phyloP scores from a whole-genome alignment of 2,329 filamentous ascomycete genomes.

The Trichoderma lentiforme region DNA sequence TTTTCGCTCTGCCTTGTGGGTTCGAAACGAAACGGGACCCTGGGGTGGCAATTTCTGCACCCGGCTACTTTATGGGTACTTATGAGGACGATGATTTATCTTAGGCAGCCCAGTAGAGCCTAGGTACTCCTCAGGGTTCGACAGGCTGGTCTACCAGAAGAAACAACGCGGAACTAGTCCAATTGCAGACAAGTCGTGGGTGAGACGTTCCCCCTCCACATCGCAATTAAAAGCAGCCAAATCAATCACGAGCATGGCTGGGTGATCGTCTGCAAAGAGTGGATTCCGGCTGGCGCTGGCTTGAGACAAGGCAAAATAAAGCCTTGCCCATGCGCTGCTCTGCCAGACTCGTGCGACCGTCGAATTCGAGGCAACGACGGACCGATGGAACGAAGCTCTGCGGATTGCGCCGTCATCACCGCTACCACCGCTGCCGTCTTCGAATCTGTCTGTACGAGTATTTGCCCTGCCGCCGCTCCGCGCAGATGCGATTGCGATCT shows the following conservation, averaged over 20 bases:
- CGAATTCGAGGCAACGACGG: not conserved
- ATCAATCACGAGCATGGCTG: constrained; percentile 2
- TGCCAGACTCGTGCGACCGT: not conserved
- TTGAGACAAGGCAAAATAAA: not conserved
- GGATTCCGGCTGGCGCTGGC: not conserved
- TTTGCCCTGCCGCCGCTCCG: not conserved
- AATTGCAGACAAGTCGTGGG: not conserved
- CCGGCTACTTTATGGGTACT: not conserved
- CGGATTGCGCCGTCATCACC: constrained; percentile 6
- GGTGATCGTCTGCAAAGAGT: constrained; percentile 10
- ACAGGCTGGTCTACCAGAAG: not conserved
- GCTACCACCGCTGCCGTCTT: not conserved
- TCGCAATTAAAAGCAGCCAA: constrained; percentile 14
- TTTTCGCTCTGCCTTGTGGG: constrained; percentile 2
- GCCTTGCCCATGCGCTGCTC: not conserved
- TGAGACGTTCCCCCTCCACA: constrained; percentile 1
- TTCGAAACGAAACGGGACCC: not conserved
- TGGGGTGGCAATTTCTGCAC: not conserved
- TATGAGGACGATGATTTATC: accelerated
- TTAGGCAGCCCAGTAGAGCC: not conserved
- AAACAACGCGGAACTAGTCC: not conserved
- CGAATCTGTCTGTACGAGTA: not conserved
- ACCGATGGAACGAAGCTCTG: constrained; percentile 13
- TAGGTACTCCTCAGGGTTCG: not conserved
- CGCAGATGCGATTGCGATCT: not conserved